Base-by-base conservation (phyloP, 495 filamentous ascomycete species). In the Glonium stellatum region DNA sequence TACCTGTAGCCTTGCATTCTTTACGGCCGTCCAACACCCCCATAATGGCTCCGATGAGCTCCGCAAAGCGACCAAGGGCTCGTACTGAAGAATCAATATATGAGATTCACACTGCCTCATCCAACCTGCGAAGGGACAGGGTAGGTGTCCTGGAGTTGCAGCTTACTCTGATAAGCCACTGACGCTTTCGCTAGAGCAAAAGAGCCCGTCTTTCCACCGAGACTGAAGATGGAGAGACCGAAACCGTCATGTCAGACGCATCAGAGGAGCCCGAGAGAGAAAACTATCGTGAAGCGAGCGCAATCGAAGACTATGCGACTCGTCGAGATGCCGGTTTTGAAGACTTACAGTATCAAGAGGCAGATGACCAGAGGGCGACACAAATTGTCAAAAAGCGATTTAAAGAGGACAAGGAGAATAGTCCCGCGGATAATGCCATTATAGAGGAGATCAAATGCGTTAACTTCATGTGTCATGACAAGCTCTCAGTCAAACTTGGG, bases 381-480 rank as follows among this genome's bases (percentile, higher is more conserved):
- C 87, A 92, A 64, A 75, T 82, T 5, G 78, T 92, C 5, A 76
- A 78, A 37, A 83, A 84, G 68, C 81, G 81, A 19, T 80, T 73
- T 1, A 74, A 66, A 60, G 69, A 71, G 60, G 75, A 76, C 10
- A 81, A 84, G 51, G 78, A 86, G 9, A 95, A 95, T 64, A 75
- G 80, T 3, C 79, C 89, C 9, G 86, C 90, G 4, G 88, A 95
- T n/a, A 84, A 87, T 70, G 88, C 86, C 6, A 88, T 95, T 50
- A 83, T 96, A 35, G 84, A 93, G 72, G 82, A 82, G 55, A 85
- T 97, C 36, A 86, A 82, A 52, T 95, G 89, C 71, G 82, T 85
- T 59, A 97, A 96, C 69, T 95, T 95, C 70, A 96, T 97, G 93
- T 97, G 92, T 67, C 93, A 99, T 68, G 74, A 79, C 18, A 84